Base-by-base conservation (phyloP, 305 asterid species). In the Fraxinus latifolia region DNA sequence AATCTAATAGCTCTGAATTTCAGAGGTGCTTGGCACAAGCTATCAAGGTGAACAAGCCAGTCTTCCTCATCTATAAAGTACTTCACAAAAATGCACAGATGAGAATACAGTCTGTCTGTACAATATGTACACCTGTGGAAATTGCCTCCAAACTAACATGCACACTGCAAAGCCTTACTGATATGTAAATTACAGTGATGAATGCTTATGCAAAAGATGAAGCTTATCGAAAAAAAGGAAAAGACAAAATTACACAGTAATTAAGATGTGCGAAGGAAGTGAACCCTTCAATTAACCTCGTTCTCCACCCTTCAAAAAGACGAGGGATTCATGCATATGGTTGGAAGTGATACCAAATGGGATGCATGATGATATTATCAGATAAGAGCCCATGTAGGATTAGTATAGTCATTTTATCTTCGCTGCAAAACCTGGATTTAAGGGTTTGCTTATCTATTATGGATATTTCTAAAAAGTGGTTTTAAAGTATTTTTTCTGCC, bases 41-140 rank as follows among this genome's bases (percentile, higher is more conserved):
- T 80, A 37, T 60, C 31, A 67, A 84, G 53, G 8, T 62, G 67
- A 81, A 42, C 76, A 39, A 79, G 77, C 58, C 14, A 17, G 12
- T 67, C n/a, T 60, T 78, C 50, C 84, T 58, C 80, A 81, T 75
- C 73, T 14, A 55, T 23, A 33, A 79, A 33, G 78, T 78, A 80
- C 72, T 83, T 71, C 70, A 29, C 5, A 32, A 32, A 37, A n/a
- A 39, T 50, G 75, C 60, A 74, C 17, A 74, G 11, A 31, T 70
- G 75, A 70, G 39, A 29, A 70, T 4, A 3, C 33, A 68, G 37
- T 27, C 75, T 31, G 42, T 31, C 75, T 14, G 11, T 70, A 2
- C 23, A 70, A 31, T 14, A 29, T 37, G 75, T 5, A 27, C 36
- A 31, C 17, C 39, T 3, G 14, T 31, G 39, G 23, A 68, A 68